A percentile compares a stretch with the other conserved stretches of the same genome.
phyloP scores from a whole-genome alignment of 75 land plant species.

The Selaginella tamariscina region DNA sequence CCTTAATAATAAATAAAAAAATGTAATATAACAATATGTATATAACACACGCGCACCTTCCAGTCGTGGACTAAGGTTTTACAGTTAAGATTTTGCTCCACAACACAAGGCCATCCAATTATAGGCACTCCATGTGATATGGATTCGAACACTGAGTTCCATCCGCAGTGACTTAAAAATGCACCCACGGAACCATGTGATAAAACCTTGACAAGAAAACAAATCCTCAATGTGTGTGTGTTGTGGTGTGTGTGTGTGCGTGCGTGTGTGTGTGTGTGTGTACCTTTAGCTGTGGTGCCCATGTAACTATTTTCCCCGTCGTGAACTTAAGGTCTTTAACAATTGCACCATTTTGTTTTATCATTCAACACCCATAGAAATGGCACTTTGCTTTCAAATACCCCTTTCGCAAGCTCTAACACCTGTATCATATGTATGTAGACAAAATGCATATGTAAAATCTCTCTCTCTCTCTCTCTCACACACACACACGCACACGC shows the following conservation, averaged over 20 bases:
- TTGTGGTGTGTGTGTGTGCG: too few species aligned
- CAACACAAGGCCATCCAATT: neutral
- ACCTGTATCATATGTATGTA: too few species aligned
- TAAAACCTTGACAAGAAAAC: constrained; percentile 19
- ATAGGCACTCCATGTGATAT: constrained; percentile 1
- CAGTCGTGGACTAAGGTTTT: neutral
- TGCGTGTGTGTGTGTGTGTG: too few species aligned
- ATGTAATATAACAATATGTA: too few species aligned
- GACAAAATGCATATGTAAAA: too few species aligned
- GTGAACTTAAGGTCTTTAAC: neutral
- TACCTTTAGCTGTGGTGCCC: constrained; percentile 8
- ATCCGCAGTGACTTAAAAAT: constrained; percentile 28
- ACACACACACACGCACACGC: too few species aligned
- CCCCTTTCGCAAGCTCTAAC: neutral
- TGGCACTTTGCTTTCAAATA: neutral
- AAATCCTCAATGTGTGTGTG: too few species aligned
- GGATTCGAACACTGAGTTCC: constrained; percentile 26
- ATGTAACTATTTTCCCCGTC: neutral
- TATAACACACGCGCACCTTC: neutral
- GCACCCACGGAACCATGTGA: constrained; percentile 12
- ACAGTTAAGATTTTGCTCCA: constrained; percentile 6
- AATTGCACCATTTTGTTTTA: neutral
- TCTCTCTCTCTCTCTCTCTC: too few species aligned
- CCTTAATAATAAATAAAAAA: neutral
- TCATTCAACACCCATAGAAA: neutral